These are phyloP conservation scores for Triticum dicoccoides DNA, from an alignment of 176 grass and related monocot genomes.

Conservation along the genomic window DNA sequence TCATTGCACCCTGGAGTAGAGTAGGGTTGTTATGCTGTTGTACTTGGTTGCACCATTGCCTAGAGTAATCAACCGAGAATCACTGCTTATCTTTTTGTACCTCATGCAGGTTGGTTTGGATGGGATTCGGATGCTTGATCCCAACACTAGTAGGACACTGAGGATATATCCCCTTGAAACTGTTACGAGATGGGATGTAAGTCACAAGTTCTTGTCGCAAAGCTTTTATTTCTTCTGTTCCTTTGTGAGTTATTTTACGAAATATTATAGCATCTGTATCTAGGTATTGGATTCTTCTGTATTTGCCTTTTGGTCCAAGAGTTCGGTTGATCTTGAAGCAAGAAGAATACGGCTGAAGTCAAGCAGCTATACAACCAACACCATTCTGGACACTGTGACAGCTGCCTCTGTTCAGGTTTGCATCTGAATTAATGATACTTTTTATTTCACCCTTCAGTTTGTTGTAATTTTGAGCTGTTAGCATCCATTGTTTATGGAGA, in stretches of 20 bases:
- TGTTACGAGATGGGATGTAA: conserved; percentile 96
- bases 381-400: conserved; percentile 91
- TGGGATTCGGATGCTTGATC: conserved; percentile 99
- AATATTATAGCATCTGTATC: conserved; percentile 28
- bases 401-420: conserved; percentile 91
- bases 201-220: conserved; percentile 10
- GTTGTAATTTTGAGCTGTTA: conserved; percentile 19
- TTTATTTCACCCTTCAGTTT: neutral
- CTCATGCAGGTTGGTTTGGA: conserved; percentile 81
- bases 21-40: neutral
- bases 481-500: neutral
- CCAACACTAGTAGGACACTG: conserved; percentile 76
- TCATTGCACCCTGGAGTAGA: neutral
- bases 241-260: conserved; percentile 5
- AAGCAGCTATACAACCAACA: conserved; percentile 91
- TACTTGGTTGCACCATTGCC: neutral
- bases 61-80: neutral
- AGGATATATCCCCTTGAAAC: conserved; percentile 92
- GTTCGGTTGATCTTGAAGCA: conserved; percentile 79
- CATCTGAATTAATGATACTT: conserved; percentile 18
- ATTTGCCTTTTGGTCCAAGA: conserved; percentile 99
- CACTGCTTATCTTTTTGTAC: neutral
- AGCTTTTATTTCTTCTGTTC: neutral
- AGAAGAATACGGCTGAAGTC: conserved; percentile 94
- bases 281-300: conserved; percentile 86